Evolutionary conservation across 345 rosid genomes (phyloP).

Genomic region (Cardamine occulta): DNA sequence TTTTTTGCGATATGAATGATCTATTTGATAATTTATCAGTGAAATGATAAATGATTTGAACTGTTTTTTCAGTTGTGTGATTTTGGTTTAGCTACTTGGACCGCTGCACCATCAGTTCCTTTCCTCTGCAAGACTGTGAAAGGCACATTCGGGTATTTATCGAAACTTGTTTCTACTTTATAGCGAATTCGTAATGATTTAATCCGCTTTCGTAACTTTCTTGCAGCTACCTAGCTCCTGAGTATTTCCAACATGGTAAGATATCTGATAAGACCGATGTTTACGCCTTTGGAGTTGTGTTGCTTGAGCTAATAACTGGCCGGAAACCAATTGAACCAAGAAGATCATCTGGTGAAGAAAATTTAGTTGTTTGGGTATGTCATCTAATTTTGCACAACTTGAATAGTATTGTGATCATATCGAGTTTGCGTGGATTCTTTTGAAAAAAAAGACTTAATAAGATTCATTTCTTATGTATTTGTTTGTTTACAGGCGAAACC

Average conservation of each 20-base stretch:
- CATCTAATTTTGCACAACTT: constrained; percentile 15
- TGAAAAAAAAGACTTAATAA: neutral
- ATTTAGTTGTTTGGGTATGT: constrained; percentile 92
- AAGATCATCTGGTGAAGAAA: constrained; percentile 87
- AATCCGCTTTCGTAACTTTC: neutral
- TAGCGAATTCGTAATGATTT: neutral
- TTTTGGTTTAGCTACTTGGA: constrained; percentile 98
- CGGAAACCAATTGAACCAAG: constrained; percentile 91
- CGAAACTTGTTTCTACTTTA: neutral
- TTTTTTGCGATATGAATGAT: neutral
- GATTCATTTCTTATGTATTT: neutral
- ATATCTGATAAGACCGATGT: constrained; percentile 95
- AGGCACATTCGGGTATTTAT: constrained; percentile 93
- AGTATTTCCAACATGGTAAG: constrained; percentile 97
- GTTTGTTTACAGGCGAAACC: constrained; percentile 72
- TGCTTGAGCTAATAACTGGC: constrained; percentile 87
- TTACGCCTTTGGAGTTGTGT: constrained; percentile 94
- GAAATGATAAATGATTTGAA: neutral
- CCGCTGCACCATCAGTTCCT: constrained; percentile 92
- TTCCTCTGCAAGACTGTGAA: constrained; percentile 98
- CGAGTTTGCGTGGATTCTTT: neutral
- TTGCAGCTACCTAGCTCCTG: constrained; percentile 91
- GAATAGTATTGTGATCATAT: neutral
- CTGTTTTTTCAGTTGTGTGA: constrained; percentile 76
- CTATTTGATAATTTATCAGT: neutral